Evolutionary conservation across 2,329 filamentous ascomycete species (phyloP), one percentile per base, ranked within the genome.

Genomic region (Arachnopeziza araneosa): DNA sequence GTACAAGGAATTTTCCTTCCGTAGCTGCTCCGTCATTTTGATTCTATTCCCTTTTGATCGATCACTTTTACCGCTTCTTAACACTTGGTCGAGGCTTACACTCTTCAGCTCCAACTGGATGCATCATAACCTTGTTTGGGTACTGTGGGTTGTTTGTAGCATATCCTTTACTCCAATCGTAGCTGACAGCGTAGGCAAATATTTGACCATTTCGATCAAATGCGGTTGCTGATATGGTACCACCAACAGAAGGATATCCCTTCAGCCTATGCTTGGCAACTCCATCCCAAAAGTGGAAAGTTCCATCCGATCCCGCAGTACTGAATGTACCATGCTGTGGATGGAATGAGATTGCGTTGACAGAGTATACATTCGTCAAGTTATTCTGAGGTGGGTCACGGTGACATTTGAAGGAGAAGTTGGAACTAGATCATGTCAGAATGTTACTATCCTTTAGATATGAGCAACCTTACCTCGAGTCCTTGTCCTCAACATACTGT

Each of bases 361-460:
- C 92, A 1, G 92, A 88, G 79, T 93, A 95, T 69, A 98, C 95
- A 71, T 93, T 95, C 69, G 90, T 91, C 65, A 88, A 79, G 75
- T 91, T 93, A 70, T 84, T 84, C 60, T 85, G 78, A 1, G 89
- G 85, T 5, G 85, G 84, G 69, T 96, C 91, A 61, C 95, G 92
- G 75, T 99, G 95, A 77, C 95, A 99, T 77, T 98, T 98, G 86
- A 99, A 99, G 50, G 91, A 96, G 80, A 99, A 99, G 79, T 99
- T 98, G 71, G 88, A 89, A 70, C 87, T 88, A 66, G 12, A 55
- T 52, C 56, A 59, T 55, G 60, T 63, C 57, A 62, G 64, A 58
- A 59, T 24, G 17, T 23, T 32, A 44, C 55, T 24, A 32, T n/a
- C 6, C 10, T 26, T 53, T 50, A 17, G 14, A 19, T 22, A 4